Evolutionary conservation across 345 rosid genomes (phyloP), one percentile per base, ranked within the genome.

Genomic region (Dimocarpus longan): DNA sequence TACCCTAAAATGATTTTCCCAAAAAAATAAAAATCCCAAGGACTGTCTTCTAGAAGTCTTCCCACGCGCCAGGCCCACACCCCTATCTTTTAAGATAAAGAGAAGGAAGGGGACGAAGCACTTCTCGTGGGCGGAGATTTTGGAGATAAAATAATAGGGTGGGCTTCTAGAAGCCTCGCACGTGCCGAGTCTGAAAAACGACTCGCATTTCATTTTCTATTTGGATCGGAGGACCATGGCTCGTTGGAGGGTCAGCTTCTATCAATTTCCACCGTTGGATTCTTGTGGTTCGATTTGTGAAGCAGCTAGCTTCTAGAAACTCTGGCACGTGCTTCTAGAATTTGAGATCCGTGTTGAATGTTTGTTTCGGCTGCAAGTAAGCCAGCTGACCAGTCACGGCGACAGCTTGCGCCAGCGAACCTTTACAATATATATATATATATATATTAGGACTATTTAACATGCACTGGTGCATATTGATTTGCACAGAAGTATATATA

Each of bases 91-190:
- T 18, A 2, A 57, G 19, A 57, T 19, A 8, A 8, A 18, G 22
- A 57, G n/a, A 57, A 8, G 9, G 8, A 57, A 2, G n/a, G 5
- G 18, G 56, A 0, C 28, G 28, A 13, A 50, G 19, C 6, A 13
- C 56, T 50, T 50, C 10, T 12, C 56, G 13, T 4, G 19, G 56
- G 56, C 13, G 56, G 56, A 13, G 56, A 4, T 5, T 3, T 10
- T 12, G 16, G 22, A 19, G 62, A 57, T n/a, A 18, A n/a, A 57
- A 6, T 18, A n/a, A 5, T 2, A n/a, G 13, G 22, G 63, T 57
- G 24, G 67, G 50, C n/a, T 79, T 79, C 82, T 57, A 67, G 82
- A 79, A 73, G 69, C 40, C 42, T 39, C 59, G 2, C 73, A 67
- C 52, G 63, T 43, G 78, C 48, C 66, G n/a, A n/a, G 0, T 1